These are phyloP conservation scores for Alternaria hordeiaustralica DNA, from an alignment of 2,329 filamentous ascomycete species.

Conservation along the genomic window DNA sequence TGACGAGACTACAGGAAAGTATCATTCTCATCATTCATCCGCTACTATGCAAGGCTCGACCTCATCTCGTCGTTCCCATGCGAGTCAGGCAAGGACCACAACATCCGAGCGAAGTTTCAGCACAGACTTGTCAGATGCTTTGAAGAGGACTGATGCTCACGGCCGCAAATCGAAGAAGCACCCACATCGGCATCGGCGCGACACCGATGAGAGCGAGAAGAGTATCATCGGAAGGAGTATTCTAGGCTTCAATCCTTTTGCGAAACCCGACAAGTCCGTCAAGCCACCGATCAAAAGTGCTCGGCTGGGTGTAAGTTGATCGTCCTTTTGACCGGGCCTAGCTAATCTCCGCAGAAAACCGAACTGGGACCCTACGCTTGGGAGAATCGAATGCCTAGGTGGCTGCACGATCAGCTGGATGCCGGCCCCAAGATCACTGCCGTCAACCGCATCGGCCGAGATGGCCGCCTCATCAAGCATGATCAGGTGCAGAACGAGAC, in stretches of 20 bases:
- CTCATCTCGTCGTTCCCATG: slow-evolving; percentile 15
- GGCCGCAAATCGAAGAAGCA: slow-evolving; percentile 34
- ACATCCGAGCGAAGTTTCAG: slow-evolving; percentile 31
- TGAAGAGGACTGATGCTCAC: slow-evolving; percentile 21
- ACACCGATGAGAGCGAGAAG: slow-evolving; percentile 42
- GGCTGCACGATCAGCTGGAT: slow-evolving; percentile 51
- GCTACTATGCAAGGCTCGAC: slow-evolving; percentile 38
- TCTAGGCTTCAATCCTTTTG: slow-evolving; percentile 42
- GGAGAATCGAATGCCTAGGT: slow-evolving; percentile 54
- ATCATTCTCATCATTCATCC: slow-evolving; percentile 42
- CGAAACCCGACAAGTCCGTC: slow-evolving; percentile 32
- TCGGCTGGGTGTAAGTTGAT: slow-evolving; percentile 45
- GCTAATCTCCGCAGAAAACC: slow-evolving; percentile 43
- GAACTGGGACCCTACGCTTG: slow-evolving; percentile 58
- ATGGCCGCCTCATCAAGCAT: slow-evolving; percentile 52
- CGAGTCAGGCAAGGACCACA: slow-evolving; percentile 25
- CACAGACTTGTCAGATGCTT: slow-evolving; percentile 25
- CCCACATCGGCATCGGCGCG: slow-evolving; percentile 29
- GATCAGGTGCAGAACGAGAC: slow-evolving; percentile 55
- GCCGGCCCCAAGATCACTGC: slow-evolving; percentile 49
- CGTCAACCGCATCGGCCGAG: slow-evolving; percentile 51
- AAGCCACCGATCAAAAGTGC: slow-evolving; percentile 40
- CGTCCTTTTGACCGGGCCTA: background rate
- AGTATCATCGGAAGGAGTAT: slow-evolving; percentile 46
- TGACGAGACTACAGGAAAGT: slow-evolving; percentile 42